Percentiles rank a stretch among this genome's conserved stretches.
Evolutionary conservation across 1,284 basidiomycete species (phyloP).

Genomic region (Trametes pubescens): DNA sequence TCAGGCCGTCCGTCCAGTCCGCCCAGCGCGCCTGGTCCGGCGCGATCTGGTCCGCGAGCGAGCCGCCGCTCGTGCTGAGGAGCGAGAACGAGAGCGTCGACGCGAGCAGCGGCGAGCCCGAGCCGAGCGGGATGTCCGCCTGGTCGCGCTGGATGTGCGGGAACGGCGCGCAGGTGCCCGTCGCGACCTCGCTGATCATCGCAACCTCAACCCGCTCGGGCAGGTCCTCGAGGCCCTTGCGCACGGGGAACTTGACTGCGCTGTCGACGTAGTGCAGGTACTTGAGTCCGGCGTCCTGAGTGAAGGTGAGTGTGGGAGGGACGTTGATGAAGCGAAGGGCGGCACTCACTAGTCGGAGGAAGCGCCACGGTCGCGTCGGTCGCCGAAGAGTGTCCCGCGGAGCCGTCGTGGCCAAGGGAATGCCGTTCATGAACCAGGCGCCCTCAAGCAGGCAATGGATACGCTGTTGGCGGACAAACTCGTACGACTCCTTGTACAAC

Average conservation of each 20-base stretch:
- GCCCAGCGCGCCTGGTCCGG: slow-evolving; percentile 87
- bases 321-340: neutral
- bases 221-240: slow-evolving; percentile 85
- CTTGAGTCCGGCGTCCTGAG: slow-evolving; percentile 77
- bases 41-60: slow-evolving; percentile 88
- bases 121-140: slow-evolving; percentile 56
- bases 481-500: slow-evolving; percentile 91
- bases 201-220: slow-evolving; percentile 87
- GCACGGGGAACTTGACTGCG: slow-evolving; percentile 76
- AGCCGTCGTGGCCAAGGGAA: slow-evolving; percentile 56
- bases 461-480: slow-evolving; percentile 92
- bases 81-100: slow-evolving; percentile 86
- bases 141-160: slow-evolving; percentile 67
- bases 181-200: slow-evolving; percentile 79
- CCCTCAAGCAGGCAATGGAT: slow-evolving; percentile 89
- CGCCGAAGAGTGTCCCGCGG: slow-evolving; percentile 61
- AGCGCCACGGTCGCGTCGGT: slow-evolving; percentile 75
- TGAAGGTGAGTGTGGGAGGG: slow-evolving; percentile 11
- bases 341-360: slow-evolving; percentile 72
- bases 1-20: slow-evolving; percentile 96
- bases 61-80: slow-evolving; percentile 74
- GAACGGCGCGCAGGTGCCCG: slow-evolving; percentile 78
- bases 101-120: slow-evolving; percentile 57
- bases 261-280: slow-evolving; percentile 88
- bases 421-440: slow-evolving; percentile 89